Conservation (phyloP, 805 yeast genomes). For the Cyberlindnera japonica region DNA sequence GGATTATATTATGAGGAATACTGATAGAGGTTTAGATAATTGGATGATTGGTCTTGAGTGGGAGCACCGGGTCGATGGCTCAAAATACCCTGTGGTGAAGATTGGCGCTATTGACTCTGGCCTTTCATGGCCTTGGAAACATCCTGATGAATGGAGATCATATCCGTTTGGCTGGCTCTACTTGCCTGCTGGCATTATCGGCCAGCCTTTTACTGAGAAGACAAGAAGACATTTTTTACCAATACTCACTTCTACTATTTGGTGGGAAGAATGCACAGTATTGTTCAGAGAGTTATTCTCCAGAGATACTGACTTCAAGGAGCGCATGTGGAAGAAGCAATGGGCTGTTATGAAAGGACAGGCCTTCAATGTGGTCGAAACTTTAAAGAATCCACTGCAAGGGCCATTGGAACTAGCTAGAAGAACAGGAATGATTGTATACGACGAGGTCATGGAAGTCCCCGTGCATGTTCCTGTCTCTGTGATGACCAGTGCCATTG, state of each 20-base stretch:
- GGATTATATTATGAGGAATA: conserved; percentile 70
- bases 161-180: conserved; percentile 79
- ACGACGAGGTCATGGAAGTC: conserved; percentile 59
- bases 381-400: conserved; percentile 50
- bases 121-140: conserved; percentile 75
- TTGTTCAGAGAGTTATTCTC: conserved; percentile 46
- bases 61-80: conserved; percentile 23
- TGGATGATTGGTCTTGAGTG: conserved; percentile 71
- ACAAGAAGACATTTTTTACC: conserved; percentile 57
- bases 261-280: conserved; percentile 66
- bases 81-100: conserved; percentile 38
- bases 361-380: conserved; percentile 70
- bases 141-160: conserved; percentile 78
- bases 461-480: conserved; percentile 42
- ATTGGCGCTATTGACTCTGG: conserved; percentile 79
- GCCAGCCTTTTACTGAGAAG: conserved; percentile 57
- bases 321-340: conserved; percentile 64
- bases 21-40: conserved; percentile 71
- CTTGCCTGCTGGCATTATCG: conserved; percentile 58
- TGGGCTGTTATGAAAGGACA: conserved; percentile 73
- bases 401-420: conserved; percentile 69
- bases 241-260: conserved; percentile 51
- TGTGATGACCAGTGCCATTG: conserved; percentile 41
- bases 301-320: conserved; percentile 58
- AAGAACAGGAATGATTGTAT: conserved; percentile 50